Base-by-base conservation (phyloP, 2,329 filamentous ascomycete genomes). In the Volutella citrinella region DNA sequence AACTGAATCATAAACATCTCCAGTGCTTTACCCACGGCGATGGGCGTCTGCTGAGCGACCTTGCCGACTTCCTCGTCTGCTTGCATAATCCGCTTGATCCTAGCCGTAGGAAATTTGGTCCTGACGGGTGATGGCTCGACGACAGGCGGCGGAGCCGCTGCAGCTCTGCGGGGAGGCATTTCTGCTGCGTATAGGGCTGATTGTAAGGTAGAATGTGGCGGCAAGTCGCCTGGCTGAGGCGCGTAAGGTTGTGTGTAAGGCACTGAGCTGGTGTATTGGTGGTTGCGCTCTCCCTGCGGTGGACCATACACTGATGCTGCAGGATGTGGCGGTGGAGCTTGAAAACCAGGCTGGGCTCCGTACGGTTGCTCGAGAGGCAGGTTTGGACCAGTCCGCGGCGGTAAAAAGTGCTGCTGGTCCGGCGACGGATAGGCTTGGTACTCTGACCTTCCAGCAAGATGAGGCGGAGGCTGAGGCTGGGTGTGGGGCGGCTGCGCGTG, bases 31-130 rank as follows among this genome's bases (percentile, higher is more conserved):
- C 87, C 87, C 27, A 97, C 91, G 17, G 91, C 93, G 36, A 95
- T 94, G 12, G 91, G 91, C 1, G 93, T 96, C 42, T 97, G 93
- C 64, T 98, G 93, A 5, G 93, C 90, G 9, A 98, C 93, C 66
- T 98, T 98, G 43, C 93, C 93, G 1, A 98, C 90, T 60, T 98
- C 93, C 57, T 98, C 93, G 56, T 98, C 93, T 10, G 91, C 91
- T 66, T 98, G 93, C 93, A 98, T 97, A 55, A 98, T 97, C 32
- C 93, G 82, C 73, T 98, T 98, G 70, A 98, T 98, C 43, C 93
- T 78, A 11, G 93, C 93, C 19, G 95, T 95, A 2, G 93, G 93
- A 55, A 98, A 98, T 55, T 96, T 96, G 20, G 91, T 97, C 63
- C 80, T 87, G 51, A 98, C 88, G 26, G 88, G 74, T 63, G 66